phyloP scores from a whole-genome alignment of 2,329 filamentous ascomycete genomes.

The Cercospora nicotianae region DNA sequence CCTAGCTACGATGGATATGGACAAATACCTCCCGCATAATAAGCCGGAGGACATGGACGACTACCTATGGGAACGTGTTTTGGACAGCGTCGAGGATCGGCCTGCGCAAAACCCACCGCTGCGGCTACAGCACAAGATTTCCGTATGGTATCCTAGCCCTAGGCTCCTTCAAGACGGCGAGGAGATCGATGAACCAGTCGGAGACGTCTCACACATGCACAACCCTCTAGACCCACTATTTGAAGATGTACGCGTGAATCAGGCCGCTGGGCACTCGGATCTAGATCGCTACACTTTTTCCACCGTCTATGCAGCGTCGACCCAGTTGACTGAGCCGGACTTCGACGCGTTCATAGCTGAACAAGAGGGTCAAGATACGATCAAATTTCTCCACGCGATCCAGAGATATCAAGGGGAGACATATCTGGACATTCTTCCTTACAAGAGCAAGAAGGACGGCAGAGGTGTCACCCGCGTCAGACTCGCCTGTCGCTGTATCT shows the following conservation, averaged over 20 bases:
- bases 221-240: not conserved
- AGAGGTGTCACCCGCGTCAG: not conserved
- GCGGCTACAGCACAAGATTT: not conserved
- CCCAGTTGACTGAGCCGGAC: not conserved
- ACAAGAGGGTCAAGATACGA: not conserved
- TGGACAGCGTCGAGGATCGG: not conserved
- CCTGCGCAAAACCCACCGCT: not conserved
- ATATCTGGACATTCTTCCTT: not conserved
- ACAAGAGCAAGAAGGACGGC: not conserved
- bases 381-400: not conserved
- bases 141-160: not conserved
- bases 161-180: not conserved
- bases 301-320: not conserved
- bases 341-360: not conserved
- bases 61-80: not conserved
- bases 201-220: not conserved
- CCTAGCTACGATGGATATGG: not conserved
- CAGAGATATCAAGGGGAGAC: not conserved
- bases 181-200: not conserved
- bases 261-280: not conserved
- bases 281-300: not conserved
- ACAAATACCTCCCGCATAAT: not conserved
- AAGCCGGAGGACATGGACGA: not conserved
- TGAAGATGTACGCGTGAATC: not conserved
- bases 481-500: not conserved